Evolutionary conservation across 106 monocot genomes (phyloP), one percentile per base, ranked within the genome.

Genomic region (Alisma plantagoaquatica): DNA sequence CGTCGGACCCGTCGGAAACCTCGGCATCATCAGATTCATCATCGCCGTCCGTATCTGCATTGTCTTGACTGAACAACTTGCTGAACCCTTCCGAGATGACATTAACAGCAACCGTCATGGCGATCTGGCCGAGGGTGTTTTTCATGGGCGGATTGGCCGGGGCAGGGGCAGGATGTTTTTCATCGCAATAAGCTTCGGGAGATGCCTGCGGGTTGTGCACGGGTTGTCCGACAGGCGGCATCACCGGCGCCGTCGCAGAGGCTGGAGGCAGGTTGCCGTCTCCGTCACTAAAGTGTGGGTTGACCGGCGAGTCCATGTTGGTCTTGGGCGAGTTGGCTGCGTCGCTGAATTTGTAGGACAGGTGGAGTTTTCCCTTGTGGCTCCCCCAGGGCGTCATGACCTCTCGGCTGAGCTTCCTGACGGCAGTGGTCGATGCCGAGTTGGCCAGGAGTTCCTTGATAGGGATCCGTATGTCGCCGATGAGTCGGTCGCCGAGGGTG

Each of bases 401-500:
- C 59, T 80, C 77, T 29, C 77, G 80, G 54, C 77, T 80, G 25
- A 86, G 41, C 29, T 74, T 60, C 60, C 60, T 56, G 23, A 4
- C 33, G 8, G 35, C 9, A 23, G 1, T 49, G 21, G 22, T 23
- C 17, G 43, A 23, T n/a, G n/a, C n/a, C n/a, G n/a, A n/a, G n/a
- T n/a, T n/a, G 52, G 57, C 17, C 32, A 29, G 35, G 47, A 86
- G 54, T 22, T 80, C 86, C 25, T 27, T 32, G n/a, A 86, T 33
- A 0, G 80, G 86, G 51, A 86, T 43, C 19, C 48, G 46, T 5
- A 83, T 79, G 70, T 67, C 76, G 54, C 89, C 83, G 56, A 89
- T 58, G 46, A 79, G 61, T 29, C 75, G 79, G 60, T 89, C 83
- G 24, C 78, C 72, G 31, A 79, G 51, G 60, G 59, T 51, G 44